Base-by-base conservation (phyloP, 441 rosid genomes). In the Pelargonium fulgidum region DNA sequence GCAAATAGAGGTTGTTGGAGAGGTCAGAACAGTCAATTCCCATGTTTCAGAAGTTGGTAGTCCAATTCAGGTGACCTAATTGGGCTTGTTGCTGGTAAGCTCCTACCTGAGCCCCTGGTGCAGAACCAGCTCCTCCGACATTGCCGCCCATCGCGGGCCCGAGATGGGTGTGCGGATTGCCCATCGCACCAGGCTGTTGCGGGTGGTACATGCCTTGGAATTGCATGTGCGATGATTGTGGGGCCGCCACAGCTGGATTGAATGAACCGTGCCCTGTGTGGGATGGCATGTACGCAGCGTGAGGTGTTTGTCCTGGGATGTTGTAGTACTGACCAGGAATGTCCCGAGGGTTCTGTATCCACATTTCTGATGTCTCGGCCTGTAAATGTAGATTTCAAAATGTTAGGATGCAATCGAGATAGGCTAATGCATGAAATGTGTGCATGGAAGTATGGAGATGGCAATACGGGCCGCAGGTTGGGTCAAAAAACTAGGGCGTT, bases 301-400 rank as follows among this genome's bases (percentile, higher is more conserved):
- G 97, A 50, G 95, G 90, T 1, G 94, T 68, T 84, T 93, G 98
- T 65, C 89, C 92, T 19, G 92, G 83, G 78, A 93, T 74, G 68
- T 89, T 87, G 81, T 93, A 91, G 82, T 86, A 91, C 7, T 81
- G 86, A 65, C 85, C 77, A 20, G 97, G 78, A 26, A 86, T 73
- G 59, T 91, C 97, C 76, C 97, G 86, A 1, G 87, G 91, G 78
- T 91, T 91, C 77, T 84, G 92, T 78, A 93, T 81, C 98, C 98
- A 93, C 19, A 93, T 84, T 77, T 93, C 98, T 19, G 98, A 87
- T 56, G 94, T 73, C 80, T 89, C 98, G 0, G 89, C 89, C 97
- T 90, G 87, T 64, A 3, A 72, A 29, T 29, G 36, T 29, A 29
- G 7, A 52, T 52, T 12, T 12, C 3, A 2, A 47, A 45, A 45